Evolutionary conservation across 106 monocot species (phyloP).

Genomic region (Alisma plantagoaquatica): DNA sequence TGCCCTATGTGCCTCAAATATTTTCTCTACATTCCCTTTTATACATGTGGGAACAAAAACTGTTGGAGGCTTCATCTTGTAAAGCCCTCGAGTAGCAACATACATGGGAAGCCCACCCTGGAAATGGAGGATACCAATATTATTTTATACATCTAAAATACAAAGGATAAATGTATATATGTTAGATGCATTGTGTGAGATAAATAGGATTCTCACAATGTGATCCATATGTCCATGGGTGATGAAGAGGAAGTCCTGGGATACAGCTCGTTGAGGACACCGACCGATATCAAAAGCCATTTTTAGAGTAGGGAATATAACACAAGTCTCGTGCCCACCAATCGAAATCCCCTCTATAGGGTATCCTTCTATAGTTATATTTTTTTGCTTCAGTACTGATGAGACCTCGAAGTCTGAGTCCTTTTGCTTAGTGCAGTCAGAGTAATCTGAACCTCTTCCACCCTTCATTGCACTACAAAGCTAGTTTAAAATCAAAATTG

Average conservation of each 20-base stretch:
- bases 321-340: slow-evolving; percentile 88
- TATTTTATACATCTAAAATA: background rate
- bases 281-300: slow-evolving; percentile 90
- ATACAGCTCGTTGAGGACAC: slow-evolving; percentile 84
- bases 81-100: slow-evolving; percentile 80
- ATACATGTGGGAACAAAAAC: slow-evolving; percentile 72
- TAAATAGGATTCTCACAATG: slow-evolving; percentile 47
- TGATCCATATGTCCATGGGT: slow-evolving; percentile 97
- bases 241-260: slow-evolving; percentile 91
- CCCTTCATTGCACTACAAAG: slow-evolving; percentile 2
- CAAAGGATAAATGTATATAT: background rate
- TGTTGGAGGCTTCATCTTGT: slow-evolving; percentile 79
- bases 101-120: slow-evolving; percentile 96
- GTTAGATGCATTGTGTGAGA: background rate
- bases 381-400: slow-evolving; percentile 17
- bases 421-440: background rate
- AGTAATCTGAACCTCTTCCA: background rate
- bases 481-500: no score
- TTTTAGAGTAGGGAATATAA: slow-evolving; percentile 79
- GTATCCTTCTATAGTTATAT: slow-evolving; percentile 61
- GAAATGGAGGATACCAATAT: background rate
- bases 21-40: slow-evolving; percentile 54
- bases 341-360: slow-evolving; percentile 82
- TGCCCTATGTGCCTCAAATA: slow-evolving; percentile 75
- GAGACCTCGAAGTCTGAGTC: background rate